phyloP scores from a whole-genome alignment of 352 stramenopile genomes.

The Phytopythium montanum region DNA sequence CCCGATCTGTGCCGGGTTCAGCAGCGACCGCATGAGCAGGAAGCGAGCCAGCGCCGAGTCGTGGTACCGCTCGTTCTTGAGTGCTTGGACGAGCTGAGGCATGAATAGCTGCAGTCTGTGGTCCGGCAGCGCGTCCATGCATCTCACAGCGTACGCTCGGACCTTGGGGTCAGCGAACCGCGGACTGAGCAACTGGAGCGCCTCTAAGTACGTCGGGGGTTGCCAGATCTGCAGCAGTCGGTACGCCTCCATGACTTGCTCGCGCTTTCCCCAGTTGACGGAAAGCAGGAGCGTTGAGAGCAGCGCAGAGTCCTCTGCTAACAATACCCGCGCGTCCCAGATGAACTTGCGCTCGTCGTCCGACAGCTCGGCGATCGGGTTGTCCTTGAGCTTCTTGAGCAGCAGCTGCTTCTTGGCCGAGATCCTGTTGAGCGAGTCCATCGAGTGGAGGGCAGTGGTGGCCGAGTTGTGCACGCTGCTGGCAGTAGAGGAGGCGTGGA shows the following conservation, averaged over 20 bases:
- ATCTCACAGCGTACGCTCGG: conserved; percentile 89
- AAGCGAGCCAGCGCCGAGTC: conserved; percentile 78
- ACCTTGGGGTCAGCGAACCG: conserved; percentile 90
- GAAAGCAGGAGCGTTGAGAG: conserved; percentile 83
- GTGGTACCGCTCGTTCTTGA: conserved; percentile 86
- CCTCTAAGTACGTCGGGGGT: conserved; percentile 75
- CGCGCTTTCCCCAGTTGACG: conserved; percentile 78
- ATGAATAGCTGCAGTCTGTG: conserved; percentile 86
- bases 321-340: conserved; percentile 52
- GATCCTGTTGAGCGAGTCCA: conserved; percentile 25
- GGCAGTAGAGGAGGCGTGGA: conserved; percentile 33
- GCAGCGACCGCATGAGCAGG: conserved; percentile 66
- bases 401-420: conserved; percentile 36
- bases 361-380: conserved; percentile 65
- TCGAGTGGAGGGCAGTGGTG: conserved; percentile 5
- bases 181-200: conserved; percentile 84
- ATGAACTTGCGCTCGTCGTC: conserved; percentile 62
- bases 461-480: conserved; percentile 1
- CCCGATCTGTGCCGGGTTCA: conserved; percentile 74
- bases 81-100: conserved; percentile 79
- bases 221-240: conserved; percentile 72
- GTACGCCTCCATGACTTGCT: conserved; percentile 81
- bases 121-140: conserved; percentile 83
- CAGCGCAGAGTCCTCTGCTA: conserved; percentile 70
- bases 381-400: conserved; percentile 43